Conservation (phyloP, 192 early-diverging fungal species). For the Rhizophagus prolifer region DNA sequence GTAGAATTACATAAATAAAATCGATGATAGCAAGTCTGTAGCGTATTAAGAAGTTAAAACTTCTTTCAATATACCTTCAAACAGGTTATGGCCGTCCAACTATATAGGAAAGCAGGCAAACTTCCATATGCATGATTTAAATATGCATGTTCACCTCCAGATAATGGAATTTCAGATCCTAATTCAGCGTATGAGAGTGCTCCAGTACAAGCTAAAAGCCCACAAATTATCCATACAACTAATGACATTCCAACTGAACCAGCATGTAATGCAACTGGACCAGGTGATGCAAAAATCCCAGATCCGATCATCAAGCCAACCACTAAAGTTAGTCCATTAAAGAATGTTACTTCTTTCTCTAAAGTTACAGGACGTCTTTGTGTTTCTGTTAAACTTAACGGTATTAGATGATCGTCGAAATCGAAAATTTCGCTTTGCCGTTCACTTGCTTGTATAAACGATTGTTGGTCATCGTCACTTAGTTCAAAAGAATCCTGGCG, state of each 20-base stretch:
- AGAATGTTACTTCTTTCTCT: constrained; percentile 57
- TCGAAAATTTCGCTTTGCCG: constrained; percentile 24
- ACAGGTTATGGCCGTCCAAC: constrained; percentile 60
- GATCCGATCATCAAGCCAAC: constrained; percentile 77
- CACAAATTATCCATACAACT: constrained; percentile 74
- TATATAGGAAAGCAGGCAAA: constrained; percentile 72
- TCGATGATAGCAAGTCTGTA: too few relatives aligned
- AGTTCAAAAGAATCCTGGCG: not conserved
- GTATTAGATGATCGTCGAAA: constrained; percentile 28
- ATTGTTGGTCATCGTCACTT: constrained; percentile 8
- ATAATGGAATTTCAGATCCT: constrained; percentile 79
- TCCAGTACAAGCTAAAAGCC: constrained; percentile 76
- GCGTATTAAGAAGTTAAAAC: not conserved
- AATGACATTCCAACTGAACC: constrained; percentile 70
- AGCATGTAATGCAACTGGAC: constrained; percentile 60
- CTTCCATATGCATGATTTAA: constrained; percentile 74
- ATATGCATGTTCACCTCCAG: constrained; percentile 89
- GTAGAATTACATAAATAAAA: not conserved
- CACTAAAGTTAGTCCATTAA: constrained; percentile 69
- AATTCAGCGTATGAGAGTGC: constrained; percentile 89
- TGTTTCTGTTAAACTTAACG: constrained; percentile 35
- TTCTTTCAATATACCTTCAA: constrained; percentile 52
- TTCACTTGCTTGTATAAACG: constrained; percentile 15
- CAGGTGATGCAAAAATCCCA: constrained; percentile 81
- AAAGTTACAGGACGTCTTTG: constrained; percentile 43